Conservation (phyloP, 2,329 filamentous ascomycete species). For the Ophiostoma tasmaniense region DNA sequence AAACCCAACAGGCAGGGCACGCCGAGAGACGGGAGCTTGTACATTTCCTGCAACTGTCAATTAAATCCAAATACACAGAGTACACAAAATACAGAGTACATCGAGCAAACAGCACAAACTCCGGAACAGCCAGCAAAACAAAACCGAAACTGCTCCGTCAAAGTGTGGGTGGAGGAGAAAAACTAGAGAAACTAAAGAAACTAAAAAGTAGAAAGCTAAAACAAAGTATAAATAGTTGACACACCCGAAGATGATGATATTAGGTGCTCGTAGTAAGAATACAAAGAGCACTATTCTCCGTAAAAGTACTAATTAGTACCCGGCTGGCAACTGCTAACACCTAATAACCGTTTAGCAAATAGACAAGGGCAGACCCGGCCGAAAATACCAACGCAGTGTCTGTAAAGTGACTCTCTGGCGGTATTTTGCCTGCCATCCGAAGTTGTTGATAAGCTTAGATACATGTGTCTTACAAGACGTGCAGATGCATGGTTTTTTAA, state of each 20-base stretch:
- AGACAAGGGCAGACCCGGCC: neutral
- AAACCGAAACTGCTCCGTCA: neutral
- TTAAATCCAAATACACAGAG: neutral
- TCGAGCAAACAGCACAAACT: no score
- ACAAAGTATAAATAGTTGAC: neutral
- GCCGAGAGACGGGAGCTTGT: neutral
- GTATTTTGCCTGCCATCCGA: no score
- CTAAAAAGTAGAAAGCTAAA: conserved; percentile 3
- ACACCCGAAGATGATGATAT: neutral
- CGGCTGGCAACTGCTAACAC: neutral
- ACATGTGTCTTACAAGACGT: no score
- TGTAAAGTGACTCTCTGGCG: no score
- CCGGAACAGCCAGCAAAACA: neutral
- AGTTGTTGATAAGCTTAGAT: no score
- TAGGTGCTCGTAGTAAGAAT: neutral
- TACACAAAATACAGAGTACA: neutral
- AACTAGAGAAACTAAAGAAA: neutral
- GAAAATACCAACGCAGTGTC: neutral
- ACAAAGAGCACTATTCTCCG: no score
- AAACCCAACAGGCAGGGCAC: neutral
- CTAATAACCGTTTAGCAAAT: neutral
- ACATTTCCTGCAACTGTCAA: neutral
- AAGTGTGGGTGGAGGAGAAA: neutral
- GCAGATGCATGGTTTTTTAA: no score
- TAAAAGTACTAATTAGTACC: neutral